Base-by-base conservation (phyloP, 139 green algal species). In the Volvox reticuliferus region DNA sequence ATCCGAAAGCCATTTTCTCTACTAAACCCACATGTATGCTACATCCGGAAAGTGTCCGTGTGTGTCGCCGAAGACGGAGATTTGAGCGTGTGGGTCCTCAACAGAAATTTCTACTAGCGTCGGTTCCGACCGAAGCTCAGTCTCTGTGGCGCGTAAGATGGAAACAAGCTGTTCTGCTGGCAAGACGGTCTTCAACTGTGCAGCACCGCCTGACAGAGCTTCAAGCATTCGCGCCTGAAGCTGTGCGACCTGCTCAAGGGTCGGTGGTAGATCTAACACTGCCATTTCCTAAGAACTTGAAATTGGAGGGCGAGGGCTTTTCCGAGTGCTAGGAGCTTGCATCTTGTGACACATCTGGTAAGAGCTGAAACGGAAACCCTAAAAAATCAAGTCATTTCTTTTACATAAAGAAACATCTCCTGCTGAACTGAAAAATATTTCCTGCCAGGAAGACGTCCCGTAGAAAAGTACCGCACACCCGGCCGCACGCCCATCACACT, bases 1-100 rank as follows among this genome's bases (percentile, higher is more conserved):
- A 28, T 73, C 21, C 2, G 65, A 28, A 26, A 73, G 2, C 2
- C 65, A 12, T 16, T 73, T 73, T 28, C 2, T 30, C 65, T 24
- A 30, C 24, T 73, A 44, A 33, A 67, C 79, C 50, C 13, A 76
- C 81, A 89, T 81, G n/a, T 77, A 3, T 0, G 81, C 26, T 19
- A 99, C 94, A 63, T 99, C 97, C 73, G 97, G 96, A 80, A 97
- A 97, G 79, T 99, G 97, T 24, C 97, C 97, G 86, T 99, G 97
- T 13, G 97, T 99, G 80, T 99, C 97, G 2, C 97, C 97, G 6
- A 99, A 96, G 2, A 99, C 95, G 12, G 89, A 91, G 1, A 96
- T 92, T 30, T 93, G 91, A 21, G 44, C 30, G 1, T 90, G 71
- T 37, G 92, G 78, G 20, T 90, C 36, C 21, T n/a, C 6, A 36